Percentiles rank a stretch among this genome's conserved stretches.
Conservation (phyloP, 2,329 filamentous ascomycete genomes). For the Monascus ruber region DNA sequence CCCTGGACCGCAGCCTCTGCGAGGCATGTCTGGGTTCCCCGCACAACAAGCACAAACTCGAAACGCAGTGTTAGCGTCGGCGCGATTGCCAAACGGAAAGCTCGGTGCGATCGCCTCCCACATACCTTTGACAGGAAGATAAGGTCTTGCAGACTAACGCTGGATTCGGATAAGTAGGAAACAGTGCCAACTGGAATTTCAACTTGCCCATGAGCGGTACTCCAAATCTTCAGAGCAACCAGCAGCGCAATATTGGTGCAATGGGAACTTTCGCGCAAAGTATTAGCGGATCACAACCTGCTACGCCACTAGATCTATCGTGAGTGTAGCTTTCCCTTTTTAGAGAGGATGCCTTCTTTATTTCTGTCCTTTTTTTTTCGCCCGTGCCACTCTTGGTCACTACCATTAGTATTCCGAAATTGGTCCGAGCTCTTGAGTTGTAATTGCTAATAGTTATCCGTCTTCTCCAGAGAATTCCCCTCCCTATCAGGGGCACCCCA, state of each 20-base stretch:
- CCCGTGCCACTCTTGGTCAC: too few relatives aligned
- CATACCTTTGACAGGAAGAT: background rate
- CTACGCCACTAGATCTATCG: constrained; percentile 46
- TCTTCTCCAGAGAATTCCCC: constrained; percentile 46
- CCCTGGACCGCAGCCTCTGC: constrained; percentile 40
- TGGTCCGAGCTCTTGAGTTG: background rate
- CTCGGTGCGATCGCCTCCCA: constrained; percentile 31
- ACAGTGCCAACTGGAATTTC: constrained; percentile 47
- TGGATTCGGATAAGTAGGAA: constrained; percentile 30
- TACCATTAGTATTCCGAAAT: background rate
- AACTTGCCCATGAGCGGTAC: constrained; percentile 43
- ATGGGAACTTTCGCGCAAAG: constrained; percentile 48
- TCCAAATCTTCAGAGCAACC: constrained; percentile 39
- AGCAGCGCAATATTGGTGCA: constrained; percentile 39
- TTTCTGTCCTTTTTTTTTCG: too few relatives aligned
- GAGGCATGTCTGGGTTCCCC: constrained; percentile 44
- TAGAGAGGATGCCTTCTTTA: too few relatives aligned
- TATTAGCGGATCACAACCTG: constrained; percentile 42
- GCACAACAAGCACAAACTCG: constrained; percentile 37
- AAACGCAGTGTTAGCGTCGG: constrained; percentile 37
- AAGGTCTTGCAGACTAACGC: constrained; percentile 6
- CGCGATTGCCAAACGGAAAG: constrained; percentile 44
- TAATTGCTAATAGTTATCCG: constrained; percentile 3
- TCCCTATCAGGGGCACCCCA: constrained; percentile 48
- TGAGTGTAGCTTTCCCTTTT: constrained; percentile 27